Base-by-base conservation (phyloP, 192 early-diverging fungal species). In the Coemansia erecta region DNA sequence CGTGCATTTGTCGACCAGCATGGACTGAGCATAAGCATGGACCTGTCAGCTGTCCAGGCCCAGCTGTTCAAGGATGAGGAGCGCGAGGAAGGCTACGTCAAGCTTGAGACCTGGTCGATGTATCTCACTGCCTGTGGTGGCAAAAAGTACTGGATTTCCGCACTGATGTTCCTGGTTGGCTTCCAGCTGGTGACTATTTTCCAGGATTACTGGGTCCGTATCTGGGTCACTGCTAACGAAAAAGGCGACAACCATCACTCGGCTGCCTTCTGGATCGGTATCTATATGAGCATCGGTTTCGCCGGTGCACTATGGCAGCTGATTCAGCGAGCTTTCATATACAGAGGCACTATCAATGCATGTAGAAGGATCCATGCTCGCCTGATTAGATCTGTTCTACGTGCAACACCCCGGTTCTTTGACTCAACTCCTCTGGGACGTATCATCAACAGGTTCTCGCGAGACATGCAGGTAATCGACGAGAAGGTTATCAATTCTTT, bases 391-490 rank as follows among this genome's bases (percentile, higher is more conserved):
- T 71, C 82, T 17, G 80, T 92, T 18, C 61, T 89, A 5, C 77
- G 80, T 26, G 89, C 91, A 2, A 88, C 86, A 59, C 81, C 94
- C 26, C 84, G 87, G n/a, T 96, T 95, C 84, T 95, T 90, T 70
- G 93, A 95, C 61, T 85, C 85, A 12, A 92, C 90, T 10, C 94
- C 94, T 8, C 75, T 91, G 14, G 93, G 93, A 24, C 84, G 89
- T 21, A 87, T 94, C 51, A 86, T 89, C 68, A 97, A 94, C 70
- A 73, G 95, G 40, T 94, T 93, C 64, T 89, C 90, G 23, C 86
- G 88, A 13, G 92, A 98, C 77, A 88, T 96, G 68, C 86, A 85
- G 19, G 84, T 86, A 2, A 76, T 96, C 58, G 94, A 98, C 72
- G 87, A 85, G 39, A 63, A 66, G 11, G 72, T 87, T 23, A 78